Percentiles rank a stretch among this genome's conserved stretches.
Evolutionary conservation across 1,139 yeast genomes (phyloP).

Genomic region (Hyphopichia pseudoburtonii): DNA sequence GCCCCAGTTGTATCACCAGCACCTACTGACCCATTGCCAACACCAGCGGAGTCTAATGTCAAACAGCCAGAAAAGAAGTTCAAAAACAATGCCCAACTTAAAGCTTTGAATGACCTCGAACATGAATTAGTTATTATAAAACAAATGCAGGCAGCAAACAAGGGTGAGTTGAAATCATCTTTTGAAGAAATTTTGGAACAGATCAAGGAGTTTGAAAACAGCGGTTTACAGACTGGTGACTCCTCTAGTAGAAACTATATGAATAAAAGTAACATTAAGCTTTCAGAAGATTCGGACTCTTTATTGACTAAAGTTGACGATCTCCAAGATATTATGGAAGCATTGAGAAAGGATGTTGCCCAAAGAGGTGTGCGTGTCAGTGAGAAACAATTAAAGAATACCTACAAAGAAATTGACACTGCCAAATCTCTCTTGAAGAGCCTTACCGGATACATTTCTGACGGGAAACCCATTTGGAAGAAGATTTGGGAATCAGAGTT

Average conservation of each 20-base stretch:
- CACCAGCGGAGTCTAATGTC: constrained; percentile 3
- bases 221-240: constrained; percentile 39
- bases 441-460: constrained; percentile 61
- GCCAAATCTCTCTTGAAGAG: constrained; percentile 54
- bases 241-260: constrained; percentile 65
- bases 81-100: constrained; percentile 5
- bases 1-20: constrained; percentile 9
- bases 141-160: constrained; percentile 54
- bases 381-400: constrained; percentile 66
- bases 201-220: constrained; percentile 49
- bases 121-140: constrained; percentile 64
- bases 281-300: constrained; percentile 75
- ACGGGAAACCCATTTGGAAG: constrained; percentile 85
- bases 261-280: constrained; percentile 70
- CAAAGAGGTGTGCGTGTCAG: constrained; percentile 86
- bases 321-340: constrained; percentile 88
- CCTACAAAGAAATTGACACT: constrained; percentile 60
- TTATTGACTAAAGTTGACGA: constrained; percentile 84
- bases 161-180: constrained; percentile 40
- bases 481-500: constrained; percentile 90
- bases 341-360: constrained; percentile 87
- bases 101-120: constrained; percentile 28
- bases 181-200: constrained; percentile 47
- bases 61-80: constrained; percentile 6
- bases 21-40: constrained; percentile 1